Percentiles rank a stretch among this genome's conserved stretches.
Evolutionary conservation across 306 rosid species (phyloP).

Genomic region (Vigna hirtella): DNA sequence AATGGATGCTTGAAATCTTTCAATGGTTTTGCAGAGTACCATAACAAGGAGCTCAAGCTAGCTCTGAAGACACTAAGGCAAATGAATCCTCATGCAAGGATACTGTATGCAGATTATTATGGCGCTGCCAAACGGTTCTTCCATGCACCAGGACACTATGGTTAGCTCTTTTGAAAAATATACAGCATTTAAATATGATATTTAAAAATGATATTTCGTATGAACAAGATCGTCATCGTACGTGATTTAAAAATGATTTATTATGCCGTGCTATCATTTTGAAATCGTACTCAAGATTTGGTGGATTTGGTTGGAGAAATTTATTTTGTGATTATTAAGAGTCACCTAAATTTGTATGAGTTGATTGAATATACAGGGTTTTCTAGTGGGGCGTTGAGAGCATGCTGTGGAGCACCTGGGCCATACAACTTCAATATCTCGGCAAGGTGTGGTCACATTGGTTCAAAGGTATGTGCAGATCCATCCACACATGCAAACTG

Average conservation of each 20-base stretch:
- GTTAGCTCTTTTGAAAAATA: constrained; percentile 37
- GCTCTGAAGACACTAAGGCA: constrained; percentile 48
- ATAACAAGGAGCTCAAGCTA: constrained; percentile 58
- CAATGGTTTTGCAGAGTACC: constrained; percentile 60
- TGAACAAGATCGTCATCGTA: no score
- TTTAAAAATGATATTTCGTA: background rate
- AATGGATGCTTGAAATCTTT: constrained; percentile 67
- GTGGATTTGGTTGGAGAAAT: background rate
- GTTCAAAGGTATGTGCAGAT: constrained; percentile 54
- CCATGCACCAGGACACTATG: constrained; percentile 57
- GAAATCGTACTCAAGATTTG: background rate
- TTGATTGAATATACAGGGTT: constrained; percentile 46
- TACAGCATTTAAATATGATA: no score
- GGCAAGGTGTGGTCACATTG: constrained; percentile 63
- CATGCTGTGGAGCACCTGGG: constrained; percentile 86
- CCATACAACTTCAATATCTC: constrained; percentile 67
- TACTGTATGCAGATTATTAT: constrained; percentile 71
- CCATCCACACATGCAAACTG: constrained; percentile 60
- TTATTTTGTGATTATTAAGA: background rate
- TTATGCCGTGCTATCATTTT: background rate
- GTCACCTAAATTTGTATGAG: no score
- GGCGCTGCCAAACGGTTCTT: constrained; percentile 60
- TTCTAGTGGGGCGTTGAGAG: constrained; percentile 41
- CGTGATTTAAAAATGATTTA: background rate
- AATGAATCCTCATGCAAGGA: constrained; percentile 58